Evolutionary conservation across 2,329 filamentous ascomycete genomes (phyloP).

Genomic region (Ceratocystis papillata): DNA sequence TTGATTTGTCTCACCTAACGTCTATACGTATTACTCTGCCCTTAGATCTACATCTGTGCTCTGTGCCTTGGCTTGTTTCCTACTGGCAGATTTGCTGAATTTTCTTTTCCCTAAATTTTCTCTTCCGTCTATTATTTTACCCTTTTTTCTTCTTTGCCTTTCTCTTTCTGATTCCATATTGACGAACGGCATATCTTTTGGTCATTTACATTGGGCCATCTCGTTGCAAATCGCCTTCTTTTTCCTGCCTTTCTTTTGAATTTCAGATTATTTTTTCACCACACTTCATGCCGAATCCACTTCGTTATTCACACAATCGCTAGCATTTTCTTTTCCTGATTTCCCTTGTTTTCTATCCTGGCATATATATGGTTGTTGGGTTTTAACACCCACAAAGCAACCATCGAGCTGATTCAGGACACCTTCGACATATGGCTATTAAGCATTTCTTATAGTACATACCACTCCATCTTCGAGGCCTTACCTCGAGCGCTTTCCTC

Average conservation of each 20-base stretch:
- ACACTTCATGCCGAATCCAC: background rate
- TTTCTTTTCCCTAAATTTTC: background rate
- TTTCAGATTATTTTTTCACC: background rate
- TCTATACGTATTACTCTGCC: constrained; percentile 4
- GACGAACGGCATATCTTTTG: background rate
- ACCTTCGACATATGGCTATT: background rate
- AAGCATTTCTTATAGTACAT: background rate
- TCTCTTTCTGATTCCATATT: background rate
- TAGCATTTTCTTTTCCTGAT: background rate
- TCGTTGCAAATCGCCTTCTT: background rate
- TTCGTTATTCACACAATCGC: background rate
- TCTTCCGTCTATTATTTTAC: background rate
- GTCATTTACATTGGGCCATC: constrained; percentile 2
- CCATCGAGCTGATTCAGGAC: background rate
- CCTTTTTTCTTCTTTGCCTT: background rate
- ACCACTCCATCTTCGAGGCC: background rate
- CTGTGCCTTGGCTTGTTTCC: constrained; percentile 7
- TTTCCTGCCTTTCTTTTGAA: background rate
- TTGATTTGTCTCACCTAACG: background rate
- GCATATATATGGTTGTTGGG: background rate
- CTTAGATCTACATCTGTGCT: background rate
- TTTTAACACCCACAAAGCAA: background rate
- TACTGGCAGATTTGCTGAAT: background rate
- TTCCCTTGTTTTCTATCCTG: background rate
- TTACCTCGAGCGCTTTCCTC: background rate